Percentiles rank a stretch among this genome's conserved stretches.
Conservation (phyloP, 2,329 filamentous ascomycete species). For the Laburnicola sp. region DNA sequence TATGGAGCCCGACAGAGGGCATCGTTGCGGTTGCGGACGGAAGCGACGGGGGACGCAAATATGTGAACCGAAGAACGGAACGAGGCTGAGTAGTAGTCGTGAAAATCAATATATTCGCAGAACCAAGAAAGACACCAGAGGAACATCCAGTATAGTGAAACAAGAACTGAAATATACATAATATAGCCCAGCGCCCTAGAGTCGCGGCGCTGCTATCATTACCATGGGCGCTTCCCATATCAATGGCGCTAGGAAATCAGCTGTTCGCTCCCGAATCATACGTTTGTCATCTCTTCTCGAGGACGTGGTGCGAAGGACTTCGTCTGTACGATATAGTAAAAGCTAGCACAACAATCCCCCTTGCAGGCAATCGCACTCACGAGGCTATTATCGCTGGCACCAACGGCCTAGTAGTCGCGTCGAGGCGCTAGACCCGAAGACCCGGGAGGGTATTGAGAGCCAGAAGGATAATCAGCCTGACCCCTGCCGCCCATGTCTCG, state of each 20-base stretch:
- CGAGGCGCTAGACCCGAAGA: constrained; percentile 12
- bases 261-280: constrained; percentile 20
- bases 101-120: constrained; percentile 28
- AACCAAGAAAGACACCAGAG: constrained; percentile 27
- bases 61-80: background rate
- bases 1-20: background rate
- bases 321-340: constrained; percentile 5
- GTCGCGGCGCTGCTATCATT: background rate
- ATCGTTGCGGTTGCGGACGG: background rate
- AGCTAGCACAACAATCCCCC: constrained; percentile 15
- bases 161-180: constrained; percentile 38
- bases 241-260: constrained; percentile 2
- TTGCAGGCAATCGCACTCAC: constrained; percentile 12
- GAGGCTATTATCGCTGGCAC: constrained; percentile 8
- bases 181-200: constrained; percentile 17
- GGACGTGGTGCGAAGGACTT: constrained; percentile 1
- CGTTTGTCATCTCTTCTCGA: constrained; percentile 21
- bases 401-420: constrained; percentile 29
- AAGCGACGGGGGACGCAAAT: background rate
- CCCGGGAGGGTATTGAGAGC: constrained; percentile 12
- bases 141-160: constrained; percentile 21
- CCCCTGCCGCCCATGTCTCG: constrained; percentile 27
- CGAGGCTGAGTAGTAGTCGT: constrained; percentile 6
- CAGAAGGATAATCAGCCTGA: constrained; percentile 30
- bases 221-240: constrained; percentile 11